Conservation (phyloP, 2,329 filamentous ascomycete genomes). For the Hymenoscyphus fructigenus region DNA sequence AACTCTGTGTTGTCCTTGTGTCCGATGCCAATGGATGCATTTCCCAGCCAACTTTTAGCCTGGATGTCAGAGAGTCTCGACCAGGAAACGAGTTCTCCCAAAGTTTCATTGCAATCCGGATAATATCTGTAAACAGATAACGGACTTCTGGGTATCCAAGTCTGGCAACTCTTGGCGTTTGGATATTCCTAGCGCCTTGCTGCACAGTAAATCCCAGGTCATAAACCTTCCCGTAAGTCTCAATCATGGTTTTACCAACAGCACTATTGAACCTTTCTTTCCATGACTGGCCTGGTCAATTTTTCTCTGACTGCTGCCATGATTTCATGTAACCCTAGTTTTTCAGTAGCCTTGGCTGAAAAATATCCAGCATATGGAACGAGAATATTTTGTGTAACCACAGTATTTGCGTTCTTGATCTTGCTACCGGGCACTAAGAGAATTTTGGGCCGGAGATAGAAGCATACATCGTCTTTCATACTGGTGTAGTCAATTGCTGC, state of each 20-base stretch:
- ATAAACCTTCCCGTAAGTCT: background rate
- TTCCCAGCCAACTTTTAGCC: background rate
- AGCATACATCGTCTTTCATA: background rate
- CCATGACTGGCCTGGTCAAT: background rate
- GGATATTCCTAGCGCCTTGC: background rate
- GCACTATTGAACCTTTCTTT: background rate
- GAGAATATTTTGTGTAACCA: background rate
- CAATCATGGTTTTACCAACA: background rate
- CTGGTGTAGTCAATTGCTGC: background rate
- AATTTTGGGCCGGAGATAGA: background rate
- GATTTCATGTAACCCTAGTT: background rate
- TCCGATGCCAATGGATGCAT: conserved; percentile 13
- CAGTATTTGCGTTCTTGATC: background rate
- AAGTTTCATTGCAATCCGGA: background rate
- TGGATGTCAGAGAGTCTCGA: background rate
- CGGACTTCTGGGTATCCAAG: background rate
- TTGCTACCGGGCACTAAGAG: background rate
- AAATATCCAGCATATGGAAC: conserved; percentile 3
- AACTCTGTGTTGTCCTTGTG: conserved; percentile 11
- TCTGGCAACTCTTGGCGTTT: background rate
- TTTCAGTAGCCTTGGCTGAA: background rate
- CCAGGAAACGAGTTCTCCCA: conserved; percentile 1
- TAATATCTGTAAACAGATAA: background rate
- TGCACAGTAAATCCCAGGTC: background rate
- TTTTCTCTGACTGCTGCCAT: background rate